Evolutionary conservation across 352 stramenopile species (phyloP), one percentile per base, ranked within the genome.

Genomic region (Globisporangium spinosum): DNA sequence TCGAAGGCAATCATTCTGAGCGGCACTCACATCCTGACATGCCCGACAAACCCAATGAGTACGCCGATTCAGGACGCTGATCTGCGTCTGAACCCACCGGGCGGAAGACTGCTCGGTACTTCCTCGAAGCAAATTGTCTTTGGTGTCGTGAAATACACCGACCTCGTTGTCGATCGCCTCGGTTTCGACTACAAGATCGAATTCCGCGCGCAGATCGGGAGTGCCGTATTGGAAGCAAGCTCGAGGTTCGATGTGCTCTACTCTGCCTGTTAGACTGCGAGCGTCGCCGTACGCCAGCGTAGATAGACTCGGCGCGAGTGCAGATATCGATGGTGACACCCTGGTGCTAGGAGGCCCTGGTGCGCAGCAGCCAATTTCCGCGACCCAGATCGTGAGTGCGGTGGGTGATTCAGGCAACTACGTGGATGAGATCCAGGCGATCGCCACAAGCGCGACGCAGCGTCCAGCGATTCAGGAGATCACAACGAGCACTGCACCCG

Each of bases 11-110:
- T 95, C n/a, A 70, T 84, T 15, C 72, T 91, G 7, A 91, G 91
- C 49, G 83, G 80, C 12, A 83, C 83, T 34, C 78, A 74, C 12
- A 93, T 95, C 45, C 69, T 94, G 20, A 93, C 88, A 10, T 91
- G 84, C 17, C 77, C 77, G 3, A 78, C 81, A 5, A 47, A 79
- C 7, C 64, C 76, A 6, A 53, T 29, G 5, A 61, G 67, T 4
- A 68, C 58, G 22, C 76, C 86, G 2, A 79, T 79, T 0, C 88
- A 95, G 62, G 69, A 56, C 5, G 85, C 80, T 2, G 80, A 96
- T 62, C 60, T 83, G n/a, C 86, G 95, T 51, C 58, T 96, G 25
- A 96, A 96, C 61, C 88, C 88, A 6, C 83, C 87, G 0, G 83
- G 85, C 1, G 85, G 88, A 0, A 68, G 67, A n/a, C 63, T 92